phyloP scores from a whole-genome alignment of 345 rosid genomes.

The Acer saccharum region DNA sequence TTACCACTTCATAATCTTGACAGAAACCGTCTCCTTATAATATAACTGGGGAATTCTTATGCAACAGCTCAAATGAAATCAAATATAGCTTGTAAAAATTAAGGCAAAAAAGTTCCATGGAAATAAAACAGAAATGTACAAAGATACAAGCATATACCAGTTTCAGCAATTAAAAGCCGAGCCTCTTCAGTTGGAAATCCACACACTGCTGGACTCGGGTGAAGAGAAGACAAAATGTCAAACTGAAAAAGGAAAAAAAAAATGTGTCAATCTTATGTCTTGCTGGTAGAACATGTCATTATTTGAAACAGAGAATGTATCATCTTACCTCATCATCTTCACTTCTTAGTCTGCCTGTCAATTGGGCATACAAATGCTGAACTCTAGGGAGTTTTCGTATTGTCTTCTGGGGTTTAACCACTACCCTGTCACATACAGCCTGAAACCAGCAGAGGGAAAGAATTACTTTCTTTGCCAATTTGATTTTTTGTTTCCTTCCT shows the following conservation, averaged over 20 bases:
- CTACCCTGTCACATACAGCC: conserved; percentile 65
- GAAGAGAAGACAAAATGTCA: conserved; percentile 70
- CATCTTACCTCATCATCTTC: conserved; percentile 81
- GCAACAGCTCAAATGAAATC: neutral
- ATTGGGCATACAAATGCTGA: conserved; percentile 76
- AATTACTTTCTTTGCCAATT: neutral
- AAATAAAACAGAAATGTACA: neutral
- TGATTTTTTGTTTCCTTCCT: neutral
- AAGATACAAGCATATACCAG: conserved; percentile 44
- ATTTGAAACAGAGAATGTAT: neutral
- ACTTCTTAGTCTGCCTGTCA: conserved; percentile 65
- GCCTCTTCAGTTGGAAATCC: conserved; percentile 87
- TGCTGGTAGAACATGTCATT: neutral
- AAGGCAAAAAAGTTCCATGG: neutral
- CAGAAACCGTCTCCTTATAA: neutral
- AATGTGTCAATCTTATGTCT: neutral
- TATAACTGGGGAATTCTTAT: neutral
- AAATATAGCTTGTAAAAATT: no score
- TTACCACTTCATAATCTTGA: neutral
- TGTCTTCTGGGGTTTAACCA: conserved; percentile 65
- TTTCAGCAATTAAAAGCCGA: conserved; percentile 68
- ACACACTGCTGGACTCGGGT: conserved; percentile 91
- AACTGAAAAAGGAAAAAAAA: conserved; percentile 41
- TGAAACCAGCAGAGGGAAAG: conserved; percentile 27
- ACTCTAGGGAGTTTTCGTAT: conserved; percentile 78